Evolutionary conservation across 169 alveolate genomes (phyloP).

Genomic region (Eimeria sp.): DNA sequence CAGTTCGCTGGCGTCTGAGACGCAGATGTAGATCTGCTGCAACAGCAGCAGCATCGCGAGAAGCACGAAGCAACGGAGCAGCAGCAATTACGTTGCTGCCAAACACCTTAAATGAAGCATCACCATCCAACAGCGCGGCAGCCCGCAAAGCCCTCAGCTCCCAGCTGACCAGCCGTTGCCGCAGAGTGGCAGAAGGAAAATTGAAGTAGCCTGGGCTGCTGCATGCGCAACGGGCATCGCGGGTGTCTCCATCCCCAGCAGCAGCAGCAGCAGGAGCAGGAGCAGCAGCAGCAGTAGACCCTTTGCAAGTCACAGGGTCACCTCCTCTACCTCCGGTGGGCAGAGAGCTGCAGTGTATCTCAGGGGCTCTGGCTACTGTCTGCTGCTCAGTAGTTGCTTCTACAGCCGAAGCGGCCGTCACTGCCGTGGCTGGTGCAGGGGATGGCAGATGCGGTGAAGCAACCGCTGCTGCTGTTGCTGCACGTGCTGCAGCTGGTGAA

Average conservation of each 20-base stretch:
- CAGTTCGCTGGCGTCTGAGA: constrained; percentile 14
- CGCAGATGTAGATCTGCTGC: constrained; percentile 54
- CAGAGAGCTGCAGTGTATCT: not conserved
- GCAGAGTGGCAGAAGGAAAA: constrained; percentile 1
- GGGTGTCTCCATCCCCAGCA: not conserved
- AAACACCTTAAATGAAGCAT: constrained; percentile 13
- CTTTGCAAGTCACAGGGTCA: not conserved
- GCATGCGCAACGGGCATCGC: constrained; percentile 9
- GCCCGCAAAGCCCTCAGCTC: constrained; percentile 22
- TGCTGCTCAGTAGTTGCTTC: not conserved
- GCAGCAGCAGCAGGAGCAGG: not conserved
- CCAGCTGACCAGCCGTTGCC: constrained; percentile 56
- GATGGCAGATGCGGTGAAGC: not conserved
- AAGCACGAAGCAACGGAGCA: constrained; percentile 9
- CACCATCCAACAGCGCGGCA: constrained; percentile 40
- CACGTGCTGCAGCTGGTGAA: not conserved
- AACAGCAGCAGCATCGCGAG: constrained; percentile 69
- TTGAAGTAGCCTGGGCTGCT: constrained; percentile 17
- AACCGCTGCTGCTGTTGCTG: not conserved
- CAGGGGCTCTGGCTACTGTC: not conserved
- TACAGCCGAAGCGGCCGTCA: not conserved
- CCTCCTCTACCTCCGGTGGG: not conserved
- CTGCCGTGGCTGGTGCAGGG: not conserved
- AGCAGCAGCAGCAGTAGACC: not conserved
- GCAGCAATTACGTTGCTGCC: constrained; percentile 31